Percentiles rank a stretch among this genome's conserved stretches.
Evolutionary conservation across 768 basidiomycete genomes (phyloP).

Genomic region (Mycena kentingensis): DNA sequence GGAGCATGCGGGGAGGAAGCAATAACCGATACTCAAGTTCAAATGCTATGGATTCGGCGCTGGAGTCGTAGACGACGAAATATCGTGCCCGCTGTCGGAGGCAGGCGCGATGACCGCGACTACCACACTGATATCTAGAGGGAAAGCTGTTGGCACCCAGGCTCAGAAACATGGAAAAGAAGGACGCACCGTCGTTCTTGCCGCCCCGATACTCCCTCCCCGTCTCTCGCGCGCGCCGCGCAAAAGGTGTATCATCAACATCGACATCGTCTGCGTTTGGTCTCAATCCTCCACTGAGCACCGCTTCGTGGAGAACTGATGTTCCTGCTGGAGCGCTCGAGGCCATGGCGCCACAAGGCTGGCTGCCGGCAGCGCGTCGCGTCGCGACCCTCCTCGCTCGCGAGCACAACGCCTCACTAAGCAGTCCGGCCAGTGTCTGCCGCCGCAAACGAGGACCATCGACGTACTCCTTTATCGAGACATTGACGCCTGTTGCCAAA

Average conservation of each 20-base stretch:
- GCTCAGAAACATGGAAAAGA: background rate
- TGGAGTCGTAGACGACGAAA: too few species aligned
- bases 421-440: constrained; percentile 64
- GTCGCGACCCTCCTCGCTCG: constrained; percentile 73
- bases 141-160: background rate
- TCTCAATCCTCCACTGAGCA: background rate
- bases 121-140: constrained; percentile 41
- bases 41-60: too few species aligned
- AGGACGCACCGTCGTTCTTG: constrained; percentile 73
- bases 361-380: constrained; percentile 29
- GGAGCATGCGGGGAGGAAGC: too few species aligned
- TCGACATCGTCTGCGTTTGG: too few species aligned
- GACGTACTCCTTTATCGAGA: background rate
- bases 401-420: constrained; percentile 80
- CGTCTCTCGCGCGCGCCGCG: constrained; percentile 71
- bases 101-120: constrained; percentile 40
- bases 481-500: background rate
- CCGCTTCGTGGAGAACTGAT: background rate
- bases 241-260: constrained; percentile 82
- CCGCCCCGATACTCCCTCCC: constrained; percentile 77
- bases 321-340: background rate
- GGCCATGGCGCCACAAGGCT: background rate
- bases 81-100: too few species aligned
- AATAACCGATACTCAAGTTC: too few species aligned
- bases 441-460: constrained; percentile 37